phyloP scores from a whole-genome alignment of 1,139 yeast genomes.

The Blastobotrys ciferrii region DNA sequence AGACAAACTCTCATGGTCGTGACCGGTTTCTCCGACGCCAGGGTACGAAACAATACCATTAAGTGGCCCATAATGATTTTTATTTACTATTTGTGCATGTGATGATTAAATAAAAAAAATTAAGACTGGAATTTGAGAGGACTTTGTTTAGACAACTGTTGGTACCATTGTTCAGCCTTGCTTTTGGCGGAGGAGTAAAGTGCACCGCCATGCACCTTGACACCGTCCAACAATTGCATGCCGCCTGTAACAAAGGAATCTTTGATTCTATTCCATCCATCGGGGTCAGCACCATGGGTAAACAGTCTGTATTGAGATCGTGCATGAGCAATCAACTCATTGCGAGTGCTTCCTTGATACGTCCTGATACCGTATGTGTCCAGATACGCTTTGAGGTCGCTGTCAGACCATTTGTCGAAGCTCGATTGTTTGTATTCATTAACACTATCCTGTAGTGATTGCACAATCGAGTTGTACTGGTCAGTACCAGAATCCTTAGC shows the following conservation, averaged over 20 bases:
- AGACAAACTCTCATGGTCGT: too few relatives aligned
- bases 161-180: constrained; percentile 11
- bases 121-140: constrained; percentile 1
- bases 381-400: constrained; percentile 54
- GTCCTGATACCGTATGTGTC: constrained; percentile 49
- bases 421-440: constrained; percentile 37
- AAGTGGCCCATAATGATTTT: too few relatives aligned
- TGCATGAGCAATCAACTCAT: constrained; percentile 49
- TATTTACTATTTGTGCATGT: too few relatives aligned
- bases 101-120: neutral
- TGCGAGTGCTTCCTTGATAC: constrained; percentile 42
- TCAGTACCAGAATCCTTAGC: constrained; percentile 30
- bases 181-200: constrained; percentile 8
- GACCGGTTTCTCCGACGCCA: too few relatives aligned
- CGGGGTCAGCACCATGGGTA: constrained; percentile 21
- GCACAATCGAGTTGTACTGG: constrained; percentile 24
- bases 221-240: neutral
- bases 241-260: constrained; percentile 13
- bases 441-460: constrained; percentile 27
- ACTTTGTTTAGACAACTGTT: neutral
- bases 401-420: constrained; percentile 52
- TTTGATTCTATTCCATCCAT: constrained; percentile 14
- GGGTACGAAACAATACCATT: too few relatives aligned
- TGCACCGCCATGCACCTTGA: constrained; percentile 9
- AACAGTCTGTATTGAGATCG: constrained; percentile 17